These are phyloP conservation scores for Verticillium tricorpus DNA, from an alignment of 2,329 filamentous ascomycete species.

Conservation along the genomic window DNA sequence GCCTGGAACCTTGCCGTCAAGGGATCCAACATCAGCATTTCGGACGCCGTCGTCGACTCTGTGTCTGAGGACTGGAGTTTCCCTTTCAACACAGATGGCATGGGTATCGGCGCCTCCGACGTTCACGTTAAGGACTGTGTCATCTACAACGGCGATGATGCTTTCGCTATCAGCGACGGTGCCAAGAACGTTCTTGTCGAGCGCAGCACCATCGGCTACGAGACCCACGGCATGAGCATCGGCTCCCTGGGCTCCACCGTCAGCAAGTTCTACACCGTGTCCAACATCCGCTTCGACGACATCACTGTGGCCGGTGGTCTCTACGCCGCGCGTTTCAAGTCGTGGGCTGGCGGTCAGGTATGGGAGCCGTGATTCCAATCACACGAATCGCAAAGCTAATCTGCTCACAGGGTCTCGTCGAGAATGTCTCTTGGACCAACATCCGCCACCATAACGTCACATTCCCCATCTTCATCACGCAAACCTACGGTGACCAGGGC, in stretches of 20 bases:
- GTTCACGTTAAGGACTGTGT: slow-evolving; percentile 21
- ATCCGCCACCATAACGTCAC: slow-evolving; percentile 37
- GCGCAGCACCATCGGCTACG: slow-evolving; percentile 34
- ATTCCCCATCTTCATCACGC: slow-evolving; percentile 41
- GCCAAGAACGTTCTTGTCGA: slow-evolving; percentile 32
- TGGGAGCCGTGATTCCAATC: background rate
- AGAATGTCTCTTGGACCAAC: slow-evolving; percentile 38
- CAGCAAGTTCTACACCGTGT: slow-evolving; percentile 25
- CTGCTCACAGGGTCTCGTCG: slow-evolving; percentile 27
- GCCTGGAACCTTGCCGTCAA: slow-evolving; percentile 34
- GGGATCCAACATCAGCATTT: slow-evolving; percentile 33
- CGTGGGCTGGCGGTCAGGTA: slow-evolving; percentile 31
- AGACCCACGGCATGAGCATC: slow-evolving; percentile 38
- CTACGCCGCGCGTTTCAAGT: slow-evolving; percentile 39
- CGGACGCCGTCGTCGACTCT: slow-evolving; percentile 33
- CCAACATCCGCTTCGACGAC: slow-evolving; percentile 35
- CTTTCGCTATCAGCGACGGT: slow-evolving; percentile 32
- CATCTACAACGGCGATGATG: slow-evolving; percentile 38
- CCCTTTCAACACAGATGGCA: slow-evolving; percentile 36
- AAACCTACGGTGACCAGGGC: slow-evolving; percentile 36
- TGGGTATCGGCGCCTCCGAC: slow-evolving; percentile 25
- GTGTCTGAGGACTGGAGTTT: slow-evolving; percentile 27
- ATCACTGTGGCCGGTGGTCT: slow-evolving; percentile 34
- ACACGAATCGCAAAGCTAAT: background rate
- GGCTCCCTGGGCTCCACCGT: slow-evolving; percentile 31